phyloP scores from a whole-genome alignment of 2,329 filamentous ascomycete species.

The Fusarium nurragi region DNA sequence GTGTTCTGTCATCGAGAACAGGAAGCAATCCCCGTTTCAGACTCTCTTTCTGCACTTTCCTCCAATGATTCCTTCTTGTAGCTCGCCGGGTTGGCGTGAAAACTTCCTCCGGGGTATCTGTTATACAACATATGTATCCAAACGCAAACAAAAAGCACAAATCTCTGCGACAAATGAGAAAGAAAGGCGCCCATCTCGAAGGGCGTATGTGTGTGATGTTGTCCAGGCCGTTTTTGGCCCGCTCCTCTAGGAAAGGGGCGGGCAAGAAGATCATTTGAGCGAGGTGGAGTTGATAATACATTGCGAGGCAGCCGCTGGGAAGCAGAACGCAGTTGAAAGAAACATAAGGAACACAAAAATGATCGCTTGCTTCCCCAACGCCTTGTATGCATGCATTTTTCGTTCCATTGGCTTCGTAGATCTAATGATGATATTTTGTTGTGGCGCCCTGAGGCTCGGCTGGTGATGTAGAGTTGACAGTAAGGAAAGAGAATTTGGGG shows the following conservation, averaged over 20 bases:
- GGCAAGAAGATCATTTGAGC: constrained; percentile 17
- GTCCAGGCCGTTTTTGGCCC: constrained; percentile 23
- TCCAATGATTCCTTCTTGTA: constrained; percentile 30
- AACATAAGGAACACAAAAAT: constrained; percentile 27
- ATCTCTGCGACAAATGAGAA: constrained; percentile 39
- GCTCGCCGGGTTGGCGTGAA: constrained; percentile 29
- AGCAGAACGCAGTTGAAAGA: constrained; percentile 22
- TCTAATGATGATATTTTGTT: constrained; percentile 23
- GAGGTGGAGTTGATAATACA: constrained; percentile 25
- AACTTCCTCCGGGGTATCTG: constrained; percentile 45
- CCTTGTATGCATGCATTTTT: constrained; percentile 38
- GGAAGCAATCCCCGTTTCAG: neutral
- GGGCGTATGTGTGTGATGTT: constrained; percentile 12
- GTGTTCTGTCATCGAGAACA: neutral
- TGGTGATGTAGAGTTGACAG: constrained; percentile 23
- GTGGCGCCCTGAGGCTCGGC: constrained; percentile 32
- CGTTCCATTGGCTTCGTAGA: constrained; percentile 33
- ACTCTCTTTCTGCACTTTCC: constrained; percentile 12
- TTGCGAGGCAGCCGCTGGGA: constrained; percentile 19
- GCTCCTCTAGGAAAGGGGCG: neutral
- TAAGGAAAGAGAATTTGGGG: constrained; percentile 8
- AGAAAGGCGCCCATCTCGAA: constrained; percentile 10
- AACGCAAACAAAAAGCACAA: constrained; percentile 29
- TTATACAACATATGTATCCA: constrained; percentile 42
- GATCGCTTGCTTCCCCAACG: constrained; percentile 42